Evolutionary conservation across 371 early-diverging fungal species (phyloP), one percentile per base, ranked within the genome.

Genomic region (Mortierella sp.): DNA sequence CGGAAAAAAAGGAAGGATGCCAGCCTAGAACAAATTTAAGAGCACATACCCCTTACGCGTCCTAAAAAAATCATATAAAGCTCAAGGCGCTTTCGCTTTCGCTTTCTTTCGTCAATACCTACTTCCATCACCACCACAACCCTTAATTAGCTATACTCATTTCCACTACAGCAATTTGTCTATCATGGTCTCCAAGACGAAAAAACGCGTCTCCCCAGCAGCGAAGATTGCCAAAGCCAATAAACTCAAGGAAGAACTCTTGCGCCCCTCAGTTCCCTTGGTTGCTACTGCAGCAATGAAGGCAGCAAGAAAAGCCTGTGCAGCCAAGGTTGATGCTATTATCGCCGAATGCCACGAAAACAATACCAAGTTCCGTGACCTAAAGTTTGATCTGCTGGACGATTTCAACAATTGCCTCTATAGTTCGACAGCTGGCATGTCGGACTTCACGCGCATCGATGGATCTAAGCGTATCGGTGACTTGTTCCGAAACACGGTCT

Each of bases 291-390:
- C 69, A 10, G 65, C 78, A 65, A 73, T 73, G 73, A 47, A 47
- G 19, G 78, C 78, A 0, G 78, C 78, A 15, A 60, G 53, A 7
- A 45, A 63, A 21, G 74, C 69, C 15, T 78, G 78, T 45, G 70
- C 33, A 9, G 62, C 57, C 74, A 78, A 78, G 43, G 78, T 78
- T 15, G 74, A 78, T 43, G 78, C 78, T 63, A 78, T 78, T 38
- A 67, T 78, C 19, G 58, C 65, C 19, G 78, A 78, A 53, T 73
- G 78, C 19, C 19, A 65, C 58, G 73, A 63, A 50, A 78, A 73
- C 64, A 78, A 78, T 52, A 41, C 63, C 70, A 65, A 66, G 7
- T 78, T 78, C 63, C 68, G 78, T 3, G 78, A 78, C 45, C 55
- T 48, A 10, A 77, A 72, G 21, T 77, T 77, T 40, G 78, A 77